phyloP scores from a whole-genome alignment of 768 basidiomycete genomes.

The Postia placenta region DNA sequence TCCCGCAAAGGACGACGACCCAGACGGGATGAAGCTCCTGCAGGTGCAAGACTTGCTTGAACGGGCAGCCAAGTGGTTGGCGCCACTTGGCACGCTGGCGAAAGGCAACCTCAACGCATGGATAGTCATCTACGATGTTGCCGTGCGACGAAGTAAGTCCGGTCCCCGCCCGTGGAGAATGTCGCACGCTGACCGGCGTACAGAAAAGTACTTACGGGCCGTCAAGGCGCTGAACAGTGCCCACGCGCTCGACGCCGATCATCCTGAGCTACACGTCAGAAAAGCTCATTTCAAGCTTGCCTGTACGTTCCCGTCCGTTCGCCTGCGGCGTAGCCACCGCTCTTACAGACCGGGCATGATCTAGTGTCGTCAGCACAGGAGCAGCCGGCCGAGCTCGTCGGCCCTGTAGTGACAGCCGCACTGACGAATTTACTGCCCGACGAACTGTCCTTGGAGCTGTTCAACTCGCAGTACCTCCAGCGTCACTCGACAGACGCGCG shows the following conservation, averaged over 20 bases:
- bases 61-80: slow-evolving; percentile 64
- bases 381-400: slow-evolving; percentile 39
- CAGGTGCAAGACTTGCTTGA: slow-evolving; percentile 61
- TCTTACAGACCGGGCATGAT: no score
- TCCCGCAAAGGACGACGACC: slow-evolving; percentile 71
- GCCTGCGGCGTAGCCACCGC: neutral
- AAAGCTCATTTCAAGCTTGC: slow-evolving; percentile 55
- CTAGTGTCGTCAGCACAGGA: slow-evolving; percentile 42
- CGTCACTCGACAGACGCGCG: slow-evolving; percentile 41
- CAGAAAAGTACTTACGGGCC: slow-evolving; percentile 82
- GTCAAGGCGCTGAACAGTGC: slow-evolving; percentile 59
- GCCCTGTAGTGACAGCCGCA: slow-evolving; percentile 41
- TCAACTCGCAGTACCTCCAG: slow-evolving; percentile 75
- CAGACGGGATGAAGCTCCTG: slow-evolving; percentile 71
- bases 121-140: slow-evolving; percentile 74
- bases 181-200: neutral
- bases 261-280: slow-evolving; percentile 69
- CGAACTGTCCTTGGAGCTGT: slow-evolving; percentile 53
- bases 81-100: slow-evolving; percentile 51
- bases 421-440: slow-evolving; percentile 49
- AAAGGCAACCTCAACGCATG: slow-evolving; percentile 60
- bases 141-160: slow-evolving; percentile 68
- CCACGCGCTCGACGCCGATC: slow-evolving; percentile 40
- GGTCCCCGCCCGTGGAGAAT: neutral
- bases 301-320: no score